phyloP scores from a whole-genome alignment of 176 grass and related monocot species.

The Pontederia crassipes region DNA sequence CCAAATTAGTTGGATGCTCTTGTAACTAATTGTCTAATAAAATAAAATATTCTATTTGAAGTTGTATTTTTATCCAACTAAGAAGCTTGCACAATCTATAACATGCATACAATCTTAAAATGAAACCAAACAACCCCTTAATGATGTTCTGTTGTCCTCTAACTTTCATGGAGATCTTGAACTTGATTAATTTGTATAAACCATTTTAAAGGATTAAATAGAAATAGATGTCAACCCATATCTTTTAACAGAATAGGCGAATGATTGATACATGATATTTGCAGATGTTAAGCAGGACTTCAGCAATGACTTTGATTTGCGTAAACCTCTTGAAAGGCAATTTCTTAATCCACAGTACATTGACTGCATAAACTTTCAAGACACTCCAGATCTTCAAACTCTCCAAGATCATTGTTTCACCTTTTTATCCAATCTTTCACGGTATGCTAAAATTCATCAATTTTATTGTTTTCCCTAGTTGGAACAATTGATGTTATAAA shows the following conservation, averaged over 20 bases:
- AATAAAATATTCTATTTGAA: too few relatives aligned
- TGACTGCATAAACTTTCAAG: slow-evolving; percentile 70
- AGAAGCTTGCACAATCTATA: not conserved
- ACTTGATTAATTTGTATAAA: too few relatives aligned
- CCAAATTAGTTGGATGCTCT: too few relatives aligned
- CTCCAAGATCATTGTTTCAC: slow-evolving; percentile 38
- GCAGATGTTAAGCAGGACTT: slow-evolving; percentile 74
- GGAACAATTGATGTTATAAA: not conserved
- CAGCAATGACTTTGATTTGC: slow-evolving; percentile 85
- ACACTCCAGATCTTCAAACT: slow-evolving; percentile 25
- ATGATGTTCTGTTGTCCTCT: not conserved
- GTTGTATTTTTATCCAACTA: too few relatives aligned
- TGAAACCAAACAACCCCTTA: too few relatives aligned
- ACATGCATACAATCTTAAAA: not conserved
- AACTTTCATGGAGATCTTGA: not conserved
- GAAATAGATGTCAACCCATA: not conserved
- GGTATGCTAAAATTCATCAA: slow-evolving; percentile 29
- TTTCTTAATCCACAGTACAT: slow-evolving; percentile 47
- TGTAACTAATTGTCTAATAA: too few relatives aligned
- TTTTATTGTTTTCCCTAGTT: not conserved
- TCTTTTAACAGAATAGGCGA: too few relatives aligned
- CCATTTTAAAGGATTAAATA: too few relatives aligned
- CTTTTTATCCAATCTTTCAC: slow-evolving; percentile 57
- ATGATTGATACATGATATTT: slow-evolving; percentile 1
- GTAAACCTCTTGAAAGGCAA: slow-evolving; percentile 69